Conservation (phyloP, 345 rosid genomes). For the Carallia pectinifolia region DNA sequence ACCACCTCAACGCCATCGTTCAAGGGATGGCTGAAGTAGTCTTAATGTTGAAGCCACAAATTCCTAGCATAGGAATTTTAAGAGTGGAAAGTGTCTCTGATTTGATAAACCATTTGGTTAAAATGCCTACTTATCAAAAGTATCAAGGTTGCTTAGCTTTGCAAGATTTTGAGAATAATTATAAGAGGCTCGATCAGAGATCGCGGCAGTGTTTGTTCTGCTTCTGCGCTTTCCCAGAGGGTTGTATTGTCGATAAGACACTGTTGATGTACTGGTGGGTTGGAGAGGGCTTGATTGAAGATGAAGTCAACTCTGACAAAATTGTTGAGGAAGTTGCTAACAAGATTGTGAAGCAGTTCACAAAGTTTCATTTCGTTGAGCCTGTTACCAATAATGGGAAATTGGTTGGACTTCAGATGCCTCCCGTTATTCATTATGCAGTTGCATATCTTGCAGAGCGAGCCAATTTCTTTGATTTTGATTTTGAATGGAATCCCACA, state of each 20-base stretch:
- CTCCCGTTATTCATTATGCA: conserved; percentile 7
- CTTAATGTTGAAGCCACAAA: not conserved
- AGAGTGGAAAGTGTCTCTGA: not conserved
- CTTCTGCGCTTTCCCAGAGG: conserved; percentile 25
- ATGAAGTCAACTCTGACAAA: no score
- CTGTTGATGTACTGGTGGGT: conserved; percentile 27
- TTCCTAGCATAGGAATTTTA: not conserved
- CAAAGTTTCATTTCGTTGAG: conserved; percentile 20
- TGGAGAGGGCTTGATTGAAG: conserved; percentile 39
- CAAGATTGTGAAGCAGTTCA: not conserved
- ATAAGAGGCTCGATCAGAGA: not conserved
- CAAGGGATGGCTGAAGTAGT: not conserved
- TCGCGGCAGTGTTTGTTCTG: conserved; percentile 14
- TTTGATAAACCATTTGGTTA: no score
- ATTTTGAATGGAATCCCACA: conserved; percentile 21
- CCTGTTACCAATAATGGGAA: conserved; percentile 24
- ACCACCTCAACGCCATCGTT: not conserved
- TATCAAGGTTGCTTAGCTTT: no score
- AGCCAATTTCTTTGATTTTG: conserved; percentile 25
- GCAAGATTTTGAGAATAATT: not conserved
- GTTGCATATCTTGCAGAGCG: conserved; percentile 31
- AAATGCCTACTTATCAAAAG: not conserved
- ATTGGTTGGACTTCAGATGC: no score
- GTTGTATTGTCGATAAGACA: conserved; percentile 18
- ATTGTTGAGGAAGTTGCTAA: no score